These are phyloP conservation scores for Albophoma yamanashiensis DNA, from an alignment of 2,329 filamentous ascomycete genomes.

Conservation along the genomic window DNA sequence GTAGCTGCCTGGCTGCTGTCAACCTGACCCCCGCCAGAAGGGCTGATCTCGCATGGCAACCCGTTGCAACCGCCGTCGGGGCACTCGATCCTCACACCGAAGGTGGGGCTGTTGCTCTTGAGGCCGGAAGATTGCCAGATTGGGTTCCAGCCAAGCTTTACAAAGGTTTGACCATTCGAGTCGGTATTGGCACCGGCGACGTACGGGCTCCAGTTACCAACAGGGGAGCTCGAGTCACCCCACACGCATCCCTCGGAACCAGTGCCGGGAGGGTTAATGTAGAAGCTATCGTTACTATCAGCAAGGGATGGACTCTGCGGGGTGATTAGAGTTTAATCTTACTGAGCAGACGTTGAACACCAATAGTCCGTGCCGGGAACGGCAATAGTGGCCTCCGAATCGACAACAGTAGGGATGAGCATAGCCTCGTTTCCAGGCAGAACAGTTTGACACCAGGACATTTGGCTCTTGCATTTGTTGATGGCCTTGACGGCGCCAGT, in stretches of 20 bases:
- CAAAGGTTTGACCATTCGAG: constrained; percentile 52
- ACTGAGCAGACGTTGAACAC: constrained; percentile 65
- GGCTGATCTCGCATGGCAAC: constrained; percentile 63
- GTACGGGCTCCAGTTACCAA: constrained; percentile 70
- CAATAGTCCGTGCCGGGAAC: constrained; percentile 63
- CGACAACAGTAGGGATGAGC: constrained; percentile 67
- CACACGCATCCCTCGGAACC: constrained; percentile 57
- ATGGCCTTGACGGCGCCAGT: constrained; percentile 53
- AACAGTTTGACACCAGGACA: constrained; percentile 72
- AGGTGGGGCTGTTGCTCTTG: constrained; percentile 53
- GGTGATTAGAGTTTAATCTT: constrained; percentile 23
- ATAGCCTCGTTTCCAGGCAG: constrained; percentile 72
- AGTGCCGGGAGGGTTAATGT: constrained; percentile 66
- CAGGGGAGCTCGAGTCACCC: constrained; percentile 50
- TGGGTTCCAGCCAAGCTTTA: constrained; percentile 71
- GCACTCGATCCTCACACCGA: constrained; percentile 62
- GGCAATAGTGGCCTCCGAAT: constrained; percentile 45
- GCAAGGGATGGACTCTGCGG: background rate
- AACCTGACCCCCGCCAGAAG: constrained; percentile 47
- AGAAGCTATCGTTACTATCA: constrained; percentile 46
- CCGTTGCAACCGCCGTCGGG: constrained; percentile 56
- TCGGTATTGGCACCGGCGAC: constrained; percentile 68
- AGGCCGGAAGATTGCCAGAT: constrained; percentile 51
- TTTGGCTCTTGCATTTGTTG: constrained; percentile 51
- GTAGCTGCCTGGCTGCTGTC: constrained; percentile 39